phyloP scores from a whole-genome alignment of 768 basidiomycete genomes.

The Xerocomellus amylosporus region DNA sequence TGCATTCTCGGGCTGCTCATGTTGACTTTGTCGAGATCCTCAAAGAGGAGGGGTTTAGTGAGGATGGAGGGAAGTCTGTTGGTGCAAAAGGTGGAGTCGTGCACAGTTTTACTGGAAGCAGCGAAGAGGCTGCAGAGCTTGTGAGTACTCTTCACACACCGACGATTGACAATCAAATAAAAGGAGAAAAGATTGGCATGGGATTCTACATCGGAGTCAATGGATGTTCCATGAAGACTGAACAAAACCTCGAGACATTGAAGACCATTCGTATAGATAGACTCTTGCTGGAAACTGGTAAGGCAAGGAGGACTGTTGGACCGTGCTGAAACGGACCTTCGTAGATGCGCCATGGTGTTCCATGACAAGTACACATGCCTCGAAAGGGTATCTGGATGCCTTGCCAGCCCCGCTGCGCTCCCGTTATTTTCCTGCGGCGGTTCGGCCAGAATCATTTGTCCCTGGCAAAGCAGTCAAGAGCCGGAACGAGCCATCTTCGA shows the following conservation, averaged over 20 bases:
- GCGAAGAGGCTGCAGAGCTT: constrained; percentile 60
- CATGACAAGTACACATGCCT: constrained; percentile 65
- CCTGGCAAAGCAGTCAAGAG: constrained; percentile 67
- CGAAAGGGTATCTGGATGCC: constrained; percentile 45
- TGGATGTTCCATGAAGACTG: constrained; percentile 75
- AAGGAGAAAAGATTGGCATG: constrained; percentile 55
- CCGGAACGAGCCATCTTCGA: constrained; percentile 66
- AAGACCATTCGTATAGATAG: constrained; percentile 55
- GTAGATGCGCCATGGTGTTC: constrained; percentile 73
- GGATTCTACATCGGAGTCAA: constrained; percentile 64
- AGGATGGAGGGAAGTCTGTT: constrained; percentile 49
- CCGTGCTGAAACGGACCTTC: not conserved
- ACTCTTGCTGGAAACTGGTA: constrained; percentile 76
- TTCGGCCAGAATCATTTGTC: constrained; percentile 57
- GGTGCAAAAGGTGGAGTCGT: constrained; percentile 74
- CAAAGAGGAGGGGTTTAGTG: constrained; percentile 60
- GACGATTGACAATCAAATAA: not conserved
- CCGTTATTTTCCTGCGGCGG: constrained; percentile 50
- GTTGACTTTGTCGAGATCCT: constrained; percentile 64
- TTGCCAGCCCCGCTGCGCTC: constrained; percentile 46
- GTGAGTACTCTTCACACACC: constrained; percentile 43
- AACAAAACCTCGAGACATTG: constrained; percentile 55
- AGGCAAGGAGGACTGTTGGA: not conserved
- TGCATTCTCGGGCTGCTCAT: constrained; percentile 80
- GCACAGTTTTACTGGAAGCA: constrained; percentile 75